Evolutionary conservation across 106 monocot genomes (phyloP).

Genomic region (Hemerocallis citrina): DNA sequence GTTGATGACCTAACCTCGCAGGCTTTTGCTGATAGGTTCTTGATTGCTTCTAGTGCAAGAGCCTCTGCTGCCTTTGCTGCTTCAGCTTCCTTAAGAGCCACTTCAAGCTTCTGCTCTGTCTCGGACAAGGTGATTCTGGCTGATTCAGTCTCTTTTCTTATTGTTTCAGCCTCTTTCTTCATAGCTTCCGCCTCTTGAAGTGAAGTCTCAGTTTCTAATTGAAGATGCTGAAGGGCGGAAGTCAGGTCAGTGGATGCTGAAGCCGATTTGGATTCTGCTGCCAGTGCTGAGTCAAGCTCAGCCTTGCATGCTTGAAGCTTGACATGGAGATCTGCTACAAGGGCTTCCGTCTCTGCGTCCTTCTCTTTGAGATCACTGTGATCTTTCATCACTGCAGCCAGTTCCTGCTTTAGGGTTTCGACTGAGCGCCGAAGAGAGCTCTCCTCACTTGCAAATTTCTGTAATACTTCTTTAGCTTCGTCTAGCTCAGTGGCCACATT

Average conservation of each 20-base stretch:
- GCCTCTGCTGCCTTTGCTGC: conserved; percentile 50
- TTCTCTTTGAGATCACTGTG: conserved; percentile 38
- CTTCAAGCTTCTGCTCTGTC: conserved; percentile 43
- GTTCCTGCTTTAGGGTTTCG: conserved; percentile 42
- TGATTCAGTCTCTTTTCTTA: conserved; percentile 43
- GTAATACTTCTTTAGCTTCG: conserved; percentile 43
- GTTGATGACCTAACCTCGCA: conserved; percentile 27
- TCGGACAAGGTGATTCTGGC: conserved; percentile 20
- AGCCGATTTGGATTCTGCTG: conserved; percentile 27
- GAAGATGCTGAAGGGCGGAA: conserved; percentile 31
- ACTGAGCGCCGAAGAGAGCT: conserved; percentile 21
- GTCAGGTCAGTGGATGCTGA: conserved; percentile 32
- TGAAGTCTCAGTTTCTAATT: conserved; percentile 36
- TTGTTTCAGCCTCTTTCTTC: conserved; percentile 37
- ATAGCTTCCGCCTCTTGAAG: conserved; percentile 40
- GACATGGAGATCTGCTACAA: conserved; percentile 25
- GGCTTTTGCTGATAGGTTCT: conserved; percentile 27
- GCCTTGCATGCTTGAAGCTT: conserved; percentile 47
- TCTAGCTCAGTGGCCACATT: conserved; percentile 33
- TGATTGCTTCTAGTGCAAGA: conserved; percentile 35
- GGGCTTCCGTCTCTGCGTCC: conserved; percentile 45
- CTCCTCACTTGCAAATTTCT: conserved; percentile 50
- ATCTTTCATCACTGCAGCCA: conserved; percentile 45
- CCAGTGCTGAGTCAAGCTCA: conserved; percentile 33
- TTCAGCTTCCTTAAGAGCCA: conserved; percentile 45